Base-by-base conservation (phyloP, 2,329 filamentous ascomycete genomes). In the Fusarium sp. region DNA sequence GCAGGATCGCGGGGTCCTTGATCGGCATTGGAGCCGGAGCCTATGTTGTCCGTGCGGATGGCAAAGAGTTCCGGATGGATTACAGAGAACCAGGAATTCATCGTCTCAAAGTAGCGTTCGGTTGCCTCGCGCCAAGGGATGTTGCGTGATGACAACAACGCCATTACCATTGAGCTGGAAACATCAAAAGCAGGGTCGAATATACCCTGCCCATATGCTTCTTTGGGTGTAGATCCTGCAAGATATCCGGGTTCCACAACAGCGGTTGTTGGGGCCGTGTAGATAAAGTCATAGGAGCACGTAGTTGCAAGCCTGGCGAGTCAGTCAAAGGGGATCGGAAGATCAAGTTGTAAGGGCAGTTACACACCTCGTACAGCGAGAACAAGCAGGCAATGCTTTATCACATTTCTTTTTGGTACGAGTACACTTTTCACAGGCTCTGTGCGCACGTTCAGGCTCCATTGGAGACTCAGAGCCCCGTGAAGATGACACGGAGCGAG, bases 41-140 rank as follows among this genome's bases (percentile, higher is more conserved):
- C 53, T 29, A 66, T 35, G 27, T 18, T 65, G 20, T 77, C 72
- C 29, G 70, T 68, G 53, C 80, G 79, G 29, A 77, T 76, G 62
- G 79, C 76, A 68, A 85, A 83, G 59, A 83, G 76, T 27, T 77
- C 78, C 12, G 80, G 83, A 59, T 85, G 82, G 25, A 85, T 77
- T 31, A 82, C 79, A 18, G 81, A 81, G 56, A 81, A 80, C 83
- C 83, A 84, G 12, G 81, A 78, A 63, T 85, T 83, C 63, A 84
- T 79, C 54, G 79, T 83, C 36, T 77, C 72, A 75, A 84, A 84
- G 72, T 83, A 85, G 42, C 78, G 75, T 7, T 79, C 75, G 33
- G 80, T 76, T 35, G 81, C 79, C 22, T 82, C 78, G 35, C 77
- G 81, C 81, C 83, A 85, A 64, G 80, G 76, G 22, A 81, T 64